Evolutionary conservation across 2,329 filamentous ascomycete genomes (phyloP).

Genomic region (Sclerotinia spermophila): DNA sequence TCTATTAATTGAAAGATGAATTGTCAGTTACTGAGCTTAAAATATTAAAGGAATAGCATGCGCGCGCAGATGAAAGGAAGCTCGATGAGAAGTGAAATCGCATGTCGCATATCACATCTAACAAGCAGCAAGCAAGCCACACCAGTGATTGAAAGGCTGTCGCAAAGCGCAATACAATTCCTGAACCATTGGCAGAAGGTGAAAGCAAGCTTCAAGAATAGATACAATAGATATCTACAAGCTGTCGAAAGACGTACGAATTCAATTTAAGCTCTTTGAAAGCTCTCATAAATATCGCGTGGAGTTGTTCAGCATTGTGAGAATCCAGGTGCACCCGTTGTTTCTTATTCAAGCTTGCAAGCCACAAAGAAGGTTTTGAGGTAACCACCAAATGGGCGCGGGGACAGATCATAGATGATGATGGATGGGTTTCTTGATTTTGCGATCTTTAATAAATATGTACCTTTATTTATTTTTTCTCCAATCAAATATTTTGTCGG

Average conservation of each 20-base stretch:
- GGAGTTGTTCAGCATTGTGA: slow-evolving; percentile 33
- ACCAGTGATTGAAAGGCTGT: not conserved
- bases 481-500: not conserved
- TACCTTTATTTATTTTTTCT: slow-evolving; percentile 4
- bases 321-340: slow-evolving; percentile 30
- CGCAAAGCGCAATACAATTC: not conserved
- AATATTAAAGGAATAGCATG: not conserved
- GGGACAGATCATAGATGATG: no score
- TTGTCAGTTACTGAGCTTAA: slow-evolving; percentile 23
- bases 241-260: slow-evolving; percentile 37
- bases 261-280: slow-evolving; percentile 33
- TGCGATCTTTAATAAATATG: slow-evolving; percentile 1
- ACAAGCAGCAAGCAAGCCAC: not conserved
- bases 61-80: not conserved
- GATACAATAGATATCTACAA: slow-evolving; percentile 31
- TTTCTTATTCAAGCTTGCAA: slow-evolving; percentile 6
- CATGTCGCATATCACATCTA: not conserved
- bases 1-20: slow-evolving; percentile 19
- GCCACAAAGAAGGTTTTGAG: slow-evolving; percentile 6
- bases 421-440: not conserved
- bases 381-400: not conserved
- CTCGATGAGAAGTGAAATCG: not conserved
- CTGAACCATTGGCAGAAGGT: slow-evolving; percentile 17
- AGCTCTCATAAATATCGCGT: slow-evolving; percentile 37
- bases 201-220: slow-evolving; percentile 26